phyloP scores from a whole-genome alignment of 2,329 filamentous ascomycete genomes.

The Chaetothyriales sp. region DNA sequence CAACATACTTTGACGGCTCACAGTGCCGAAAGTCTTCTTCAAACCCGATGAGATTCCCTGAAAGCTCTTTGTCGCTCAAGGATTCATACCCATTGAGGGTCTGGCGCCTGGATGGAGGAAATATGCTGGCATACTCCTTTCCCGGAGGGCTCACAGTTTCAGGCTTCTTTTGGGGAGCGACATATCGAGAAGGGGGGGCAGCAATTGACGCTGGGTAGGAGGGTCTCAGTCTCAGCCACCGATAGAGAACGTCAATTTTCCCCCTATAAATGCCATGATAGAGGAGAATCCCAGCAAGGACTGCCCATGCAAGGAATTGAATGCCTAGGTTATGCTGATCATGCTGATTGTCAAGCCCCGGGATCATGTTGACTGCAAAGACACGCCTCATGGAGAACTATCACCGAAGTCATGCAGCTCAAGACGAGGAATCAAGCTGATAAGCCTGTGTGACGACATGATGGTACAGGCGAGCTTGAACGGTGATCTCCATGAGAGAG shows the following conservation, averaged over 20 bases:
- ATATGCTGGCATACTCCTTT: slow-evolving; percentile 30
- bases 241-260: slow-evolving; percentile 27
- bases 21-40: slow-evolving; percentile 26
- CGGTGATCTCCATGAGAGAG: no score
- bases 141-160: slow-evolving; percentile 17
- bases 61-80: slow-evolving; percentile 22
- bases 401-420: not conserved
- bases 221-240: slow-evolving; percentile 25
- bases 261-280: slow-evolving; percentile 19
- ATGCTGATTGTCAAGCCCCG: not conserved
- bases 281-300: not conserved
- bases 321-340: not conserved
- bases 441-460: not conserved
- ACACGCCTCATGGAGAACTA: not conserved
- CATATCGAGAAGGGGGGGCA: slow-evolving; percentile 37
- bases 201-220: slow-evolving; percentile 32
- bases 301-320: not conserved
- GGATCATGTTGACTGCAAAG: not conserved
- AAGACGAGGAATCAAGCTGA: not conserved
- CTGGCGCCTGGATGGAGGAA: slow-evolving; percentile 40
- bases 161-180: slow-evolving; percentile 35
- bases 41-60: slow-evolving; percentile 26
- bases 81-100: slow-evolving; percentile 22
- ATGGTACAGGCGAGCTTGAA: slow-evolving; percentile 3
- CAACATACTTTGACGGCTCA: slow-evolving; percentile 36